Percentiles rank a stretch among this genome's conserved stretches.
phyloP scores from a whole-genome alignment of 805 yeast species.

The Teunomyces barrocoloradensis region DNA sequence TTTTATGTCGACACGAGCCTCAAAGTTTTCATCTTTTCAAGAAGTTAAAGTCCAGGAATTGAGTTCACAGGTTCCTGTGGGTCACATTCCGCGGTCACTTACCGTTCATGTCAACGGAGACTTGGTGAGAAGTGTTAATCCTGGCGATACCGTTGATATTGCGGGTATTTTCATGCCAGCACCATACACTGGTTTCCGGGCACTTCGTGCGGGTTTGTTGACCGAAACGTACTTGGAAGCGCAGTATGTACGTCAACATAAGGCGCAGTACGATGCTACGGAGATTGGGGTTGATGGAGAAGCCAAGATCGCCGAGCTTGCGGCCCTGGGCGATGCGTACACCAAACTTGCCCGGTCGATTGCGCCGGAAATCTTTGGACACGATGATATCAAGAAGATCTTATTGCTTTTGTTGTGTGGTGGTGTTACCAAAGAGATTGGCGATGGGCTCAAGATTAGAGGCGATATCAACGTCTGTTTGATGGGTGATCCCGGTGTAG shows the following conservation, averaged over 20 bases:
- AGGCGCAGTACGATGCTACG: conserved; percentile 73
- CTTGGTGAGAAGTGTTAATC: conserved; percentile 78
- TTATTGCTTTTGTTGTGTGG: conserved; percentile 81
- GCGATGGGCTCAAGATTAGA: conserved; percentile 96
- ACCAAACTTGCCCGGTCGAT: conserved; percentile 79
- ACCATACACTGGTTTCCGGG: conserved; percentile 94
- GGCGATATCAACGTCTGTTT: conserved; percentile 95
- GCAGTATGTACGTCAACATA: conserved; percentile 82
- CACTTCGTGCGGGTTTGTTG: conserved; percentile 85
- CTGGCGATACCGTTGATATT: conserved; percentile 94
- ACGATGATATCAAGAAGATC: conserved; percentile 89
- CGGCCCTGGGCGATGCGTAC: conserved; percentile 67
- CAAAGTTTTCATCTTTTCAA: conserved; percentile 92
- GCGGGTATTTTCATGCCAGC: conserved; percentile 91
- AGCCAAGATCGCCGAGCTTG: conserved; percentile 53
- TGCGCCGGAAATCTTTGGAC: conserved; percentile 98
- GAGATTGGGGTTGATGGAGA: conserved; percentile 57
- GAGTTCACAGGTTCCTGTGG: conserved; percentile 95
- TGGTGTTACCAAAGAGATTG: conserved; percentile 91
- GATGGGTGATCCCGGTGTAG: conserved; percentile 99
- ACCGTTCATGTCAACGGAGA: conserved; percentile 90
- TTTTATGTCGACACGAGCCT: conserved; percentile 91
- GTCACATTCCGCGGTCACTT: conserved; percentile 91
- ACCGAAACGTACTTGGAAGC: conserved; percentile 94
- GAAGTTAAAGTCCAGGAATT: conserved; percentile 93